phyloP scores from a whole-genome alignment of 352 stramenopile species.

The Blastocystis sp. region DNA sequence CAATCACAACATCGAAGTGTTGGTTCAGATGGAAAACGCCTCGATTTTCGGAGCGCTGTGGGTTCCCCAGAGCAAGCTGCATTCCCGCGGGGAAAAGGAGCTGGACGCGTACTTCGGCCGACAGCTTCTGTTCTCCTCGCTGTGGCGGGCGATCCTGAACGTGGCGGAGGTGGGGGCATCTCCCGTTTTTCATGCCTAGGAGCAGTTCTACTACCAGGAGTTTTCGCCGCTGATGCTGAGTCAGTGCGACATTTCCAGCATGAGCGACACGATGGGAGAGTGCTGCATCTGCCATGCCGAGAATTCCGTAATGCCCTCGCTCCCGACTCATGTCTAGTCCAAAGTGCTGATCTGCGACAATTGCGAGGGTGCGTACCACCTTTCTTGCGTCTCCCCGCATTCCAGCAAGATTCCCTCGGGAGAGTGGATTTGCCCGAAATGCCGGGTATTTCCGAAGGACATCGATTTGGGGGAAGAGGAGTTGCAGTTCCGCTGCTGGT shows the following conservation, averaged over 20 bases:
- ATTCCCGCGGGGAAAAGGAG: constrained; percentile 35
- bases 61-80: constrained; percentile 35
- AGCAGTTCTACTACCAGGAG: constrained; percentile 64
- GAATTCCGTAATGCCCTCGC: neutral
- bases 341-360: constrained; percentile 19
- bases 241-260: neutral
- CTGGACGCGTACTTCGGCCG: constrained; percentile 4
- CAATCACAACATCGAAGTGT: constrained; percentile 25
- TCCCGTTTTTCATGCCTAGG: neutral
- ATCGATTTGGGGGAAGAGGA: constrained; percentile 28
- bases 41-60: constrained; percentile 28
- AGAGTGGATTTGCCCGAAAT: constrained; percentile 37
- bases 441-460: constrained; percentile 30
- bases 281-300: constrained; percentile 30
- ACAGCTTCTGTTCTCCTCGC: constrained; percentile 36
- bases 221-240: constrained; percentile 31
- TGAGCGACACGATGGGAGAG: constrained; percentile 28
- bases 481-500: constrained; percentile 38
- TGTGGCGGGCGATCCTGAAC: constrained; percentile 28
- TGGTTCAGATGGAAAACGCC: constrained; percentile 15
- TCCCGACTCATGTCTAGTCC: neutral
- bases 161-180: constrained; percentile 9
- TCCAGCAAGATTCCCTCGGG: constrained; percentile 3
- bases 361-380: constrained; percentile 39
- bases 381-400: neutral